Evolutionary conservation across 495 filamentous ascomycete species (phyloP).

Genomic region (Lasiosphaeria miniovina): DNA sequence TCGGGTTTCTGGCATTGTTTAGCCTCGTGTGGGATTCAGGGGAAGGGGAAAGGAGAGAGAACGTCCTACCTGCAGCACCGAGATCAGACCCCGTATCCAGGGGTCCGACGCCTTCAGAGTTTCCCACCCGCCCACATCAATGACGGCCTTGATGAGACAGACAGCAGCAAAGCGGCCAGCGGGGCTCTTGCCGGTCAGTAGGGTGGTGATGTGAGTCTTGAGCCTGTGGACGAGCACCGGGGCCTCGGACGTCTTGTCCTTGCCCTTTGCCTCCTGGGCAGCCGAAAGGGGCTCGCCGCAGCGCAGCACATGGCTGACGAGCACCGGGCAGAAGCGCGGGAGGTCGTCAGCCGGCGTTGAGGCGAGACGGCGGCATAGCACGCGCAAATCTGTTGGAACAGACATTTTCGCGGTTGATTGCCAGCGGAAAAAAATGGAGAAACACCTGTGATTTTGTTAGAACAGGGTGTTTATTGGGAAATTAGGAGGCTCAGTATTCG

Average conservation of each 20-base stretch:
- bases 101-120: slow-evolving; percentile 63
- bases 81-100: slow-evolving; percentile 71
- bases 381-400: slow-evolving; percentile 53
- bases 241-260: slow-evolving; percentile 50
- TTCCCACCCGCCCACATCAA: slow-evolving; percentile 80
- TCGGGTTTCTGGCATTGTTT: slow-evolving; percentile 62
- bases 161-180: slow-evolving; percentile 75
- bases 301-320: slow-evolving; percentile 59
- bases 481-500: not conserved
- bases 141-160: slow-evolving; percentile 71
- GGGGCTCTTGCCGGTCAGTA: slow-evolving; percentile 67
- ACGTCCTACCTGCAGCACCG: slow-evolving; percentile 60
- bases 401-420: slow-evolving; percentile 11
- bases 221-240: slow-evolving; percentile 70
- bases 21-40: not conserved
- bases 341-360: slow-evolving; percentile 61
- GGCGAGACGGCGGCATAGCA: slow-evolving; percentile 64
- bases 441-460: not conserved
- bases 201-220: slow-evolving; percentile 69
- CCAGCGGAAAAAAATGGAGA: no score
- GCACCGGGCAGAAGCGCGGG: slow-evolving; percentile 57
- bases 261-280: slow-evolving; percentile 46
- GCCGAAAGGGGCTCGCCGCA: slow-evolving; percentile 58
- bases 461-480: not conserved
- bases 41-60: no score